Evolutionary conservation across 352 stramenopile species (phyloP).

Genomic region (Phytophthora pistaciae): DNA sequence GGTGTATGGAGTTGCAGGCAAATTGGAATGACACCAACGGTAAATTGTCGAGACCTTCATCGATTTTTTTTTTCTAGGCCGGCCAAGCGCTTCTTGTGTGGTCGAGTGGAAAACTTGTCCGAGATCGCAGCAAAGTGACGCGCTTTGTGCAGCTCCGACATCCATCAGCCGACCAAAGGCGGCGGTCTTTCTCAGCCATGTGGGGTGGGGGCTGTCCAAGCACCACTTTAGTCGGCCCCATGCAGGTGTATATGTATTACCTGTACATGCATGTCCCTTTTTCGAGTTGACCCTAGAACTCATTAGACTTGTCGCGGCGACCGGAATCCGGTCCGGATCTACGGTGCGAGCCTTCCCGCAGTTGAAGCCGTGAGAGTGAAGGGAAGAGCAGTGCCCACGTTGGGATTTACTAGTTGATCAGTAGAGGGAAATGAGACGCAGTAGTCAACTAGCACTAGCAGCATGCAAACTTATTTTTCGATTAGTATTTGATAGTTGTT

Average conservation of each 20-base stretch:
- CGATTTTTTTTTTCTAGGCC: too few relatives aligned
- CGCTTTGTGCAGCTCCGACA: conserved; percentile 5
- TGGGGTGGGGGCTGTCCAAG: conserved; percentile 24
- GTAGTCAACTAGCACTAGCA: too few relatives aligned
- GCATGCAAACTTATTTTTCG: too few relatives aligned
- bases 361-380: conserved; percentile 12
- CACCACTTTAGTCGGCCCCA: not conserved
- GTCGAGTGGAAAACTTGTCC: not conserved
- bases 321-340: too few relatives aligned
- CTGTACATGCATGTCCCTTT: too few relatives aligned
- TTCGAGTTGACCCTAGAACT: conserved; percentile 21
- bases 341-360: not conserved
- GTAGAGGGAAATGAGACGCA: too few relatives aligned
- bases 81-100: too few relatives aligned
- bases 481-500: too few relatives aligned
- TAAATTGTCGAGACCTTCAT: too few relatives aligned
- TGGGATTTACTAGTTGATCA: too few relatives aligned
- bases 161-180: conserved; percentile 17
- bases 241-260: not conserved
- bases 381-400: not conserved
- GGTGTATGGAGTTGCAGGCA: too few relatives aligned
- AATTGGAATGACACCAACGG: too few relatives aligned
- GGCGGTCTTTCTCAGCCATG: conserved; percentile 35
- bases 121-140: not conserved
- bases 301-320: conserved; percentile 22